These are phyloP conservation scores for Pittosporum tobira DNA, from an alignment of 129 eudicot species.

Conservation along the genomic window DNA sequence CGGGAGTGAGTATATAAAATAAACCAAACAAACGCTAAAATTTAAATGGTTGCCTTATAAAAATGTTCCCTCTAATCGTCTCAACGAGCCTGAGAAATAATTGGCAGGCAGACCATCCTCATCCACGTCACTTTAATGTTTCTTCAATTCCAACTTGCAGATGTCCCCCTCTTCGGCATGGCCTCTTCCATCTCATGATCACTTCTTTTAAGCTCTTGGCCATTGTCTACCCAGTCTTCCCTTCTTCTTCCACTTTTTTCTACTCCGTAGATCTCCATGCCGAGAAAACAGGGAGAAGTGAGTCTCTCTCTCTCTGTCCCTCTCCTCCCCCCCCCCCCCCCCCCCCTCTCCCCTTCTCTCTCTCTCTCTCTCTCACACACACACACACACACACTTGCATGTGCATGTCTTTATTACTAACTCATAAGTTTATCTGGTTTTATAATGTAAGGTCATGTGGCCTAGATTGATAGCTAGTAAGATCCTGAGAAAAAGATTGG, in stretches of 20 bases:
- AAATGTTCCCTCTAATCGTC: conserved; percentile 14
- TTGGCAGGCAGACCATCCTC: conserved; percentile 12
- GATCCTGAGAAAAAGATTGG: conserved; percentile 33
- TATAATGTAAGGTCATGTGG: conserved; percentile 39
- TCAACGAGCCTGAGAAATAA: not conserved
- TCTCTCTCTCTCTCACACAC: conserved; percentile 18
- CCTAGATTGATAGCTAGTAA: conserved; percentile 50
- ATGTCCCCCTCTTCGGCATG: conserved; percentile 12
- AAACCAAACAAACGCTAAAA: conserved; percentile 11
- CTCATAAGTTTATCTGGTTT: not conserved
- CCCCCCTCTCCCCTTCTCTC: too few species aligned
- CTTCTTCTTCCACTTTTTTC: conserved; percentile 7
- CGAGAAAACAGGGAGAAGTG: conserved; percentile 19
- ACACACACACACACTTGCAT: too few species aligned
- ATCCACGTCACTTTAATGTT: conserved; percentile 19
- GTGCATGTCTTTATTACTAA: conserved; percentile 9
- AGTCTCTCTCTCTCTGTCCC: conserved; percentile 24
- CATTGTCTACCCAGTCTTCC: not conserved
- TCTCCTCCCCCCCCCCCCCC: conserved; percentile 11
- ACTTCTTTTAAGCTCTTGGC: conserved; percentile 1
- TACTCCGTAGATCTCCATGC: conserved; percentile 12
- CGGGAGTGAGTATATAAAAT: too few species aligned
- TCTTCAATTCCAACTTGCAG: conserved; percentile 34
- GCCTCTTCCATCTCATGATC: not conserved
- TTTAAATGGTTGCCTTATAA: conserved; percentile 1